Base-by-base conservation (phyloP, 768 basidiomycete species). In the Kondoa subrosea region DNA sequence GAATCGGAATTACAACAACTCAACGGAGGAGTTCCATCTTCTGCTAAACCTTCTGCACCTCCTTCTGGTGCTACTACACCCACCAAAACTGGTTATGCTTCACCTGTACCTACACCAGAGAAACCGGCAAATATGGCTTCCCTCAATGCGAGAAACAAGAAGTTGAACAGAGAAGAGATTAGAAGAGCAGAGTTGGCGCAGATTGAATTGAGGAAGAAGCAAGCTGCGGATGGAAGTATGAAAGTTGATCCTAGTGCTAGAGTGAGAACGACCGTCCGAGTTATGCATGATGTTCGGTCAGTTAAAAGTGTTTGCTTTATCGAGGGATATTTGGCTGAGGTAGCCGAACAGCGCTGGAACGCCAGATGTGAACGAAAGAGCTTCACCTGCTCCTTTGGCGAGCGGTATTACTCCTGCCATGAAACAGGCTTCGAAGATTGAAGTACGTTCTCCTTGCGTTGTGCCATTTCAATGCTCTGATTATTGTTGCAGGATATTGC, bases 131-230 rank as follows among this genome's bases (percentile, higher is more conserved):
- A 83, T 74, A 81, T 93, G 29, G 83, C 87, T 17, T 84, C 80
- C 74, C 85, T 97, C 66, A 96, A 93, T 75, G 89, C 91, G 78
- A 83, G 90, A 67, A 96, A 96, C 76, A 82, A 88, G 67, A 86
- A 83, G 75, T 85, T 86, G 32, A 93, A 93, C 67, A 71, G 84
- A 71, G 93, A 92, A 73, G 83, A 83, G 2, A 83, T 91, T 65
- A 81, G 88, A 68, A 84, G 83, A 71, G 87, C 87, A 0, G 91
- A 93, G 77, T 76, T 85, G 34, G 79, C 79, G 34, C 85, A 85
- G 72, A 78, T 81, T 4, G 88, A 89, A 74, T 80, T 85, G 62
- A 87, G 86, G 77, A 80, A 85, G 66, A 80, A 69, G 65, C 66
- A 68, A 21, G 68, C 27, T 17, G 29, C 15, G 3, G 27, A 27